A percentile compares a stretch with the other conserved stretches of the same genome.
phyloP scores from a whole-genome alignment of 495 filamentous ascomycete genomes.

The Venustampulla echinocandica region DNA sequence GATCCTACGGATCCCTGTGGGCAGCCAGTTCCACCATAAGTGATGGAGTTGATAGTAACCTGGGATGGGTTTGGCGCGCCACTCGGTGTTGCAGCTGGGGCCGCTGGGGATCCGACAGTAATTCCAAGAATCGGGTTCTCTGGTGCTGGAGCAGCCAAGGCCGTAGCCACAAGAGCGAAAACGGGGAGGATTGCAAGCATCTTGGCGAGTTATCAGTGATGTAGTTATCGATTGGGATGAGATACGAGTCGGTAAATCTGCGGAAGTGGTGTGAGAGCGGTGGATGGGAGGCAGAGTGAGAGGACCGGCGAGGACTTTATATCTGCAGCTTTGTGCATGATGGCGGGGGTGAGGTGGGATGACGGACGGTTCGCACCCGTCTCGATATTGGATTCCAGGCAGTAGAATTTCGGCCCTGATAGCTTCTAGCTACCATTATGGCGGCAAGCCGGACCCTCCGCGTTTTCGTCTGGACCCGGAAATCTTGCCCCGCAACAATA shows the following conservation, averaged over 20 bases:
- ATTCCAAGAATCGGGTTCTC: slow-evolving; percentile 3
- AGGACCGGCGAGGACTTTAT: not conserved
- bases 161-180: slow-evolving; percentile 8
- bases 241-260: not conserved
- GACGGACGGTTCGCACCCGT: slow-evolving; percentile 3
- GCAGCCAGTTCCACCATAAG: slow-evolving; percentile 44
- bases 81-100: not conserved
- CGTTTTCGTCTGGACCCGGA: not conserved
- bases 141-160: slow-evolving; percentile 6
- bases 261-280: not conserved
- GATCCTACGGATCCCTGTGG: slow-evolving; percentile 33
- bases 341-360: not conserved
- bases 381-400: slow-evolving; percentile 6
- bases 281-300: not conserved
- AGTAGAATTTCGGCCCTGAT: slow-evolving; percentile 1
- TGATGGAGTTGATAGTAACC: slow-evolving; percentile 31
- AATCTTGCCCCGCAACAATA: slow-evolving; percentile 14
- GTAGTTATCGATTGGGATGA: not conserved
- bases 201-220: slow-evolving; percentile 1
- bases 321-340: not conserved
- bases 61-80: slow-evolving; percentile 14
- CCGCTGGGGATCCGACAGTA: not conserved
- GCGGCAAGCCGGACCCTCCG: not conserved
- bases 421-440: not conserved
- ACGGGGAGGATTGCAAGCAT: slow-evolving; percentile 10